A percentile compares a stretch with the other conserved stretches of the same genome.
These are phyloP conservation scores for Strigomonas galati DNA, from an alignment of 208 protist genomes.

Conservation along the genomic window DNA sequence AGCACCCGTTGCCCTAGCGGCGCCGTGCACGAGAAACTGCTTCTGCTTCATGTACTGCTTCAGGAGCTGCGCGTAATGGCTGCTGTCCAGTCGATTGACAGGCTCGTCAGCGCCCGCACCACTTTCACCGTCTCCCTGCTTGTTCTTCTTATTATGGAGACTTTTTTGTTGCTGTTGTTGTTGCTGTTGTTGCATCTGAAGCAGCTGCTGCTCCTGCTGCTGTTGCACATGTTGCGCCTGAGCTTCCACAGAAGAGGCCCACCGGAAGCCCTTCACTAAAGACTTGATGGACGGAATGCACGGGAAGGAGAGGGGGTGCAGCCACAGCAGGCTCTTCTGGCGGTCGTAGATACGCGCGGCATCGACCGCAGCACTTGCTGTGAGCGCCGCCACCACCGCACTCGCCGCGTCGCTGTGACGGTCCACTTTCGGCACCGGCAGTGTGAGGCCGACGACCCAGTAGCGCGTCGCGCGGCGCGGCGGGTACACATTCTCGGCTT, in stretches of 20 bases:
- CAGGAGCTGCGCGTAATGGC: slow-evolving; percentile 16
- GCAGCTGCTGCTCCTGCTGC: slow-evolving; percentile 1
- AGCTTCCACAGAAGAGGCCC: background rate
- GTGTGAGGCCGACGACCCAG: slow-evolving; percentile 29
- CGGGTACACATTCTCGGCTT: slow-evolving; percentile 48
- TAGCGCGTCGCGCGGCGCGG: slow-evolving; percentile 26
- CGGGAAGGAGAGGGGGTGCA: slow-evolving; percentile 28
- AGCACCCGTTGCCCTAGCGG: background rate
- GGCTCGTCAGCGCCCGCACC: background rate
- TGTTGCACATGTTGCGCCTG: background rate
- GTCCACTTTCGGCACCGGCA: slow-evolving; percentile 19
- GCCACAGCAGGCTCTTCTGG: slow-evolving; percentile 26
- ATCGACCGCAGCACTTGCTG: background rate
- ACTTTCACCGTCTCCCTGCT: background rate
- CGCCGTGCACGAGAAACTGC: slow-evolving; percentile 5
- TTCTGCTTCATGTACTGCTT: slow-evolving; percentile 7
- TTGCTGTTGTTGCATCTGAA: background rate
- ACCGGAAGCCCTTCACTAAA: slow-evolving; percentile 3
- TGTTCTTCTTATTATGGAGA: background rate
- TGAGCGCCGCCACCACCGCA: background rate
- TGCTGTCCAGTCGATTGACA: slow-evolving; percentile 8
- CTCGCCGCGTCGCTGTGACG: background rate
- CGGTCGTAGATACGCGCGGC: slow-evolving; percentile 8
- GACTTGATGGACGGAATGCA: slow-evolving; percentile 33
- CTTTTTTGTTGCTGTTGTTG: background rate